These are phyloP conservation scores for Suillus alpinus DNA, from an alignment of 768 basidiomycete species.

Conservation along the genomic window DNA sequence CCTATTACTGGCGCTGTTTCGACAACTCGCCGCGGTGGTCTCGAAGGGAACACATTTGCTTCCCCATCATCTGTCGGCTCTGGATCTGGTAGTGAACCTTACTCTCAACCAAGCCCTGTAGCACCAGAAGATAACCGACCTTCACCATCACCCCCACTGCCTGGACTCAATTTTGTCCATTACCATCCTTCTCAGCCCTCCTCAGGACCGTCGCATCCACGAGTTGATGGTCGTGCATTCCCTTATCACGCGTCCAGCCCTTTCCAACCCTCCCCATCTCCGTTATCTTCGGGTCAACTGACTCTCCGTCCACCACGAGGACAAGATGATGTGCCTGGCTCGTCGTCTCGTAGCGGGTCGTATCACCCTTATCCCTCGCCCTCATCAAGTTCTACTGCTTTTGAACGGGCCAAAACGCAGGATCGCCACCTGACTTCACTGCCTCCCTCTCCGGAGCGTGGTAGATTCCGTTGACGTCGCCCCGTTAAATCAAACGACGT, in stretches of 20 bases:
- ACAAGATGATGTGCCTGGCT: slow-evolving; percentile 33
- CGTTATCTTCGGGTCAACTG: slow-evolving; percentile 25
- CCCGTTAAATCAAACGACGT: slow-evolving; percentile 14
- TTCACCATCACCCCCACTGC: slow-evolving; percentile 67
- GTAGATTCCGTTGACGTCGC: slow-evolving; percentile 23
- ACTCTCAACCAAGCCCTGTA: slow-evolving; percentile 44
- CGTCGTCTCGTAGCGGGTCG: slow-evolving; percentile 35
- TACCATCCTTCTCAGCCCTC: slow-evolving; percentile 43
- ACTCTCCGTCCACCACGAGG: slow-evolving; percentile 35
- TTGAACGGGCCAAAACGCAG: slow-evolving; percentile 55
- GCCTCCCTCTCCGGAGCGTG: slow-evolving; percentile 33
- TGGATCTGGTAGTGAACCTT: slow-evolving; percentile 57
- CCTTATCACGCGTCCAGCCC: slow-evolving; percentile 21
- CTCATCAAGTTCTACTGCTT: slow-evolving; percentile 43
- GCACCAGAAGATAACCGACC: slow-evolving; percentile 42
- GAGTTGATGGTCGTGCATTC: slow-evolving; percentile 26
- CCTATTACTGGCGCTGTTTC: slow-evolving; percentile 46
- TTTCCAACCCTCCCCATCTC: slow-evolving; percentile 46
- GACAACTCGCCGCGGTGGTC: slow-evolving; percentile 42
- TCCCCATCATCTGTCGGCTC: slow-evolving; percentile 51
- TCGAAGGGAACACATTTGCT: slow-evolving; percentile 47
- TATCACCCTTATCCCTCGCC: slow-evolving; percentile 34
- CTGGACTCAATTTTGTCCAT: slow-evolving; percentile 54
- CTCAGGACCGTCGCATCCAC: slow-evolving; percentile 31
- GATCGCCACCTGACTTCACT: slow-evolving; percentile 43